Conservation (phyloP, 108 stramenopile genomes). For the Cyclostephanos invisitatus region DNA sequence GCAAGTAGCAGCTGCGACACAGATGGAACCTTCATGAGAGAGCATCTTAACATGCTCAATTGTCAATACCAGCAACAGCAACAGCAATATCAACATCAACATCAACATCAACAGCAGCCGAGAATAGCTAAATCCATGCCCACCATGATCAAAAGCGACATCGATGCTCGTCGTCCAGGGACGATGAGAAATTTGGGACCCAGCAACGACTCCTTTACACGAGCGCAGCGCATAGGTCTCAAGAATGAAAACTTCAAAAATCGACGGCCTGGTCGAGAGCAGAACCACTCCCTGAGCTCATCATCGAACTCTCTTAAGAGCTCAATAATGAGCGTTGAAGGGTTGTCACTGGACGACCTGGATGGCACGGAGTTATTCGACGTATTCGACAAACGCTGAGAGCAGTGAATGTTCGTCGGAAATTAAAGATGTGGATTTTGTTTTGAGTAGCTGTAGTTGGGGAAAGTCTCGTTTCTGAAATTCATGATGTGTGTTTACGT, state of each 20-base stretch:
- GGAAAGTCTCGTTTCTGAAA: too few species aligned
- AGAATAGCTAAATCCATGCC: not conserved
- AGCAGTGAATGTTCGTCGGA: not conserved
- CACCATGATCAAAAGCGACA: not conserved
- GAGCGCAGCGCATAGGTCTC: conserved; percentile 22
- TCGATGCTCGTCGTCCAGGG: not conserved
- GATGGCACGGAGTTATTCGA: not conserved
- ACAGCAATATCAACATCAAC: not conserved
- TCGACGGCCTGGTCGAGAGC: conserved; percentile 8
- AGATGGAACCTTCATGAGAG: not conserved
- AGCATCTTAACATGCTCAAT: not conserved
- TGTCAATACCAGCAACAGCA: not conserved
- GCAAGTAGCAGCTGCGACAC: not conserved
- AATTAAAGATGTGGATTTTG: too few species aligned
- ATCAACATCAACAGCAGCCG: not conserved
- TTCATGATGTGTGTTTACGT: too few species aligned
- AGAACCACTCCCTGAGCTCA: conserved; percentile 4
- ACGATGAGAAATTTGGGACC: not conserved
- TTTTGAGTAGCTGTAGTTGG: too few species aligned
- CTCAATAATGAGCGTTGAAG: conserved; percentile 39
- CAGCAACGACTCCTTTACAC: not conserved
- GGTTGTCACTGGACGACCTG: conserved; percentile 38
- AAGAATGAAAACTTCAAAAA: conserved; percentile 24
- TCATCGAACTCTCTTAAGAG: conserved; percentile 2
- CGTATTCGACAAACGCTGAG: conserved; percentile 7